A percentile compares a stretch with the other conserved stretches of the same genome.
phyloP scores from a whole-genome alignment of 2,329 filamentous ascomycete species.

The Cytospora chrysosperma region DNA sequence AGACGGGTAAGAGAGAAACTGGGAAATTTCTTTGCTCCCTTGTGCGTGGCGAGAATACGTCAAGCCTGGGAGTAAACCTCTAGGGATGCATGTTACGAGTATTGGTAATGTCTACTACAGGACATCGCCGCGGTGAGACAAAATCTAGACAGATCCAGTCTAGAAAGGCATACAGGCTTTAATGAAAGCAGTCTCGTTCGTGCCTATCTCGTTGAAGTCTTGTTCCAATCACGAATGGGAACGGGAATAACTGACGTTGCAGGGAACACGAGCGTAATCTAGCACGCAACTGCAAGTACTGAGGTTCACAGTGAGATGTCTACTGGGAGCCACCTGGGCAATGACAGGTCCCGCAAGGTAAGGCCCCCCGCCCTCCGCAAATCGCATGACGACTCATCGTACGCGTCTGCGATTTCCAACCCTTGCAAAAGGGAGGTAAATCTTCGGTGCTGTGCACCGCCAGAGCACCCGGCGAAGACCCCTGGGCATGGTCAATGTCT shows the following conservation, averaged over 20 bases:
- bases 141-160: background rate
- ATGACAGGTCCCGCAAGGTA: too few species aligned
- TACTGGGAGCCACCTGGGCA: too few species aligned
- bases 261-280: too few species aligned
- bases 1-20: background rate
- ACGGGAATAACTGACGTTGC: background rate
- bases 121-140: background rate
- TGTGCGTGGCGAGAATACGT: background rate
- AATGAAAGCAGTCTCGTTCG: background rate
- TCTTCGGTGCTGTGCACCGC: too few species aligned
- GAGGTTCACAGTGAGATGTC: too few species aligned
- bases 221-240: background rate
- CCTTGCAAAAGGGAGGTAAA: too few species aligned
- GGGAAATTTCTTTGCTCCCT: background rate
- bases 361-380: too few species aligned
- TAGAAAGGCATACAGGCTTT: background rate
- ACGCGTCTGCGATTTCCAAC: too few species aligned
- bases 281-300: too few species aligned
- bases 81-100: background rate
- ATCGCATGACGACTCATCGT: too few species aligned
- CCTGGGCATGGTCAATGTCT: too few species aligned
- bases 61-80: background rate
- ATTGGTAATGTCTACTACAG: background rate
- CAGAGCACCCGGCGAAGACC: too few species aligned
- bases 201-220: background rate